Evolutionary conservation across 805 yeast genomes (phyloP).

Genomic region (Teunomyces panamensis): DNA sequence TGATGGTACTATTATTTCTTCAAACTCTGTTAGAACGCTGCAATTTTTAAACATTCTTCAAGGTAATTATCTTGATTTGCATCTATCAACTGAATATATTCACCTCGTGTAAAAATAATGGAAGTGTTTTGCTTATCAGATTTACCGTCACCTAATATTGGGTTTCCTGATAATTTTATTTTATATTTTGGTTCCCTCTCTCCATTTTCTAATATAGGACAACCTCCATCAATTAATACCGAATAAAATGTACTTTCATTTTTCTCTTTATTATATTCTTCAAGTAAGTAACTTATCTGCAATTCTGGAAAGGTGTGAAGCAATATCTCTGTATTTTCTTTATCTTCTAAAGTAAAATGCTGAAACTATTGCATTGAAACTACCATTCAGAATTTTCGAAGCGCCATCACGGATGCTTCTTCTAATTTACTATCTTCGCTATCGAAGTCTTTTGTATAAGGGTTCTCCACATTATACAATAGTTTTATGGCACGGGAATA

Average conservation of each 20-base stretch:
- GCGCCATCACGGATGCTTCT: constrained; percentile 43
- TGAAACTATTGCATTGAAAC: constrained; percentile 86
- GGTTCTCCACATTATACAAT: constrained; percentile 64
- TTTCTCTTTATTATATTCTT: constrained; percentile 44
- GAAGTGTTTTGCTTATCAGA: constrained; percentile 95
- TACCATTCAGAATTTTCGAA: constrained; percentile 73
- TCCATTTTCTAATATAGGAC: constrained; percentile 52
- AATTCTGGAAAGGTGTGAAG: constrained; percentile 65
- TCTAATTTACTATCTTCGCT: constrained; percentile 20
- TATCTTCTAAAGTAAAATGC: constrained; percentile 61
- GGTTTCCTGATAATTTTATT: constrained; percentile 87
- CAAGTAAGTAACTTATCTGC: constrained; percentile 52
- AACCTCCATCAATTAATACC: constrained; percentile 42
- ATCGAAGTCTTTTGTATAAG: constrained; percentile 13
- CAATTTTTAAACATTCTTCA: constrained; percentile 93
- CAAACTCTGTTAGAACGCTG: constrained; percentile 86
- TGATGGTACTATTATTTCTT: constrained; percentile 57
- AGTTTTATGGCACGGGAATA: constrained; percentile 71
- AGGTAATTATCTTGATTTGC: constrained; percentile 95
- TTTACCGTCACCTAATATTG: constrained; percentile 94
- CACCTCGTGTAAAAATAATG: constrained; percentile 85
- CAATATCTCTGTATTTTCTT: constrained; percentile 62
- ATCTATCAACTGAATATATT: constrained; percentile 90
- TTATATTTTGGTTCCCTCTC: constrained; percentile 41
- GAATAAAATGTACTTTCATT: constrained; percentile 55